Conservation (phyloP, 129 eudicot genomes). For the Tagetes erecta region DNA sequence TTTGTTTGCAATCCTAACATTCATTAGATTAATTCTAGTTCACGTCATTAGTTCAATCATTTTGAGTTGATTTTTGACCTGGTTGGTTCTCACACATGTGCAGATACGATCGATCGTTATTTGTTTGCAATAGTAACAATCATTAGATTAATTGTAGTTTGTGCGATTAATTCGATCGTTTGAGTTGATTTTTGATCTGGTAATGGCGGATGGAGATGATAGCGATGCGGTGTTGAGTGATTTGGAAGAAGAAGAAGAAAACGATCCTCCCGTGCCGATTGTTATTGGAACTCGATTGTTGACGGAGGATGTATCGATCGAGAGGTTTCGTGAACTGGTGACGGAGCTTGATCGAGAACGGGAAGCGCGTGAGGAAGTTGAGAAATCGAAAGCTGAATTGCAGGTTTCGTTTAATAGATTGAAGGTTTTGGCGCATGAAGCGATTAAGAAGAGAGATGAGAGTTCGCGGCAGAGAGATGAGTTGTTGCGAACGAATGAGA, state of each 20-base stretch:
- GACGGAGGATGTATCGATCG: conserved; percentile 49
- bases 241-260: conserved; percentile 77
- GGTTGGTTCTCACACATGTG: background rate
- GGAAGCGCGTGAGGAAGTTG: conserved; percentile 52
- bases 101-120: too few relatives aligned
- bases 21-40: background rate
- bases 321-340: conserved; percentile 52
- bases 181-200: background rate
- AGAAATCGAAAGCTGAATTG: conserved; percentile 60
- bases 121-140: background rate
- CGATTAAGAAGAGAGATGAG: conserved; percentile 87
- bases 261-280: conserved; percentile 47
- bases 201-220: conserved; percentile 66
- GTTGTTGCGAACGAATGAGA: conserved; percentile 44
- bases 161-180: background rate
- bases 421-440: conserved; percentile 70
- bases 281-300: conserved; percentile 33
- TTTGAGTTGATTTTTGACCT: background rate
- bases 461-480: conserved; percentile 61
- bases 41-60: background rate
- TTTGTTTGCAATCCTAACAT: background rate
- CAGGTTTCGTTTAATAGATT: conserved; percentile 65
- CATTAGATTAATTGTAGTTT: background rate
- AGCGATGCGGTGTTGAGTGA: conserved; percentile 59
- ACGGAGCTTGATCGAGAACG: conserved; percentile 87